Conservation (phyloP, 2,329 filamentous ascomycete species). For the Calonectria montana region DNA sequence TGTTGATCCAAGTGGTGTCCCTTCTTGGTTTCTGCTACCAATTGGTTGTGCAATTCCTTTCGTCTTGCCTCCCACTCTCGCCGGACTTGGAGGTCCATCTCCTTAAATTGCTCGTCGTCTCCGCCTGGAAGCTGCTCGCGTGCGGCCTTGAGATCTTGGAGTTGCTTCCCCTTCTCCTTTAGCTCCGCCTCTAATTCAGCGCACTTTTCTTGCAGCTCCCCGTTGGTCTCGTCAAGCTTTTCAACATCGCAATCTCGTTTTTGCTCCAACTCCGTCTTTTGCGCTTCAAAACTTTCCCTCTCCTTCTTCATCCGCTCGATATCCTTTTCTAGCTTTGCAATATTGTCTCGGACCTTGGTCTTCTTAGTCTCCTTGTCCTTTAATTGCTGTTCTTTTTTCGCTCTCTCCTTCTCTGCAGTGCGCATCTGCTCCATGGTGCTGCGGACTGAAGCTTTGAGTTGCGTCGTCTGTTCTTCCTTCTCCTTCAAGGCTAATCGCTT, state of each 20-base stretch:
- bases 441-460: constrained; percentile 83
- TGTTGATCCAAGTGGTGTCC: constrained; percentile 59
- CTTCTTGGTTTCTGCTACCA: constrained; percentile 61
- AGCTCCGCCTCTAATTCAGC: constrained; percentile 77
- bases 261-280: constrained; percentile 62
- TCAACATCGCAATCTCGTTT: constrained; percentile 64
- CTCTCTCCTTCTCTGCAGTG: constrained; percentile 80
- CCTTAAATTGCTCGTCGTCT: constrained; percentile 68
- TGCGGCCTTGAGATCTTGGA: constrained; percentile 80
- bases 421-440: constrained; percentile 85
- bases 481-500: constrained; percentile 84
- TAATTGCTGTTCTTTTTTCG: constrained; percentile 79
- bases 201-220: constrained; percentile 72
- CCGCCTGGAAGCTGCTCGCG: constrained; percentile 71
- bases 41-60: constrained; percentile 62
- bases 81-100: constrained; percentile 62
- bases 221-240: constrained; percentile 66
- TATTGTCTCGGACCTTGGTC: constrained; percentile 76
- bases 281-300: constrained; percentile 63
- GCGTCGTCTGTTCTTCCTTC: constrained; percentile 90
- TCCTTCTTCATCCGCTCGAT: constrained; percentile 70
- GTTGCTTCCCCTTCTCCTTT: constrained; percentile 72
- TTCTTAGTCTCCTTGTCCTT: constrained; percentile 77
- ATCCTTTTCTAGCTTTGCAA: constrained; percentile 74
- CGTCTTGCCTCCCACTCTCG: constrained; percentile 67